Base-by-base conservation (phyloP, 768 basidiomycete species). In the Boletus tylopilopsis region DNA sequence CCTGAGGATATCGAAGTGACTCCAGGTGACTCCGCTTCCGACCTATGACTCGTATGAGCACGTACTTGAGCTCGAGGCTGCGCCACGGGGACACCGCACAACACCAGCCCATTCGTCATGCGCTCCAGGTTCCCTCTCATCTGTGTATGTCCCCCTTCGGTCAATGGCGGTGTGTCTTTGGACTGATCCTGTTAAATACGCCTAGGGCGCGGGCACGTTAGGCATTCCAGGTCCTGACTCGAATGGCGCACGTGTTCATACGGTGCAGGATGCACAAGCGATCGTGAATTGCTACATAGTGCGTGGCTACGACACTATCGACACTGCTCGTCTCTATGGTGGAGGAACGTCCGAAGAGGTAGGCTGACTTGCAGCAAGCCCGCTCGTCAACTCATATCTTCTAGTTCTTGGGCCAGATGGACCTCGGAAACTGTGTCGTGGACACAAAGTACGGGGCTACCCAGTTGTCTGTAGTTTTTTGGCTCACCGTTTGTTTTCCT, bases 291-390 rank as follows among this genome's bases (percentile, higher is more conserved):
- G 29, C n/a, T 52, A 57, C 32, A 43, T 57, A 3, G 12, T 34
- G 15, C 58, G 48, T 45, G 62, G 60, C 11, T 56, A 58, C 33
- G 39, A 42, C n/a, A 42, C 16, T 22, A 52, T 67, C 36, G 56
- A 68, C 33, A 60, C 65, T 7, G 56, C 55, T 19, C 58, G 53
- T n/a, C 12, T 56, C 29, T 60, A 66, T 32, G 56, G 54, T 9
- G 50, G 50, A 35, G 62, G 58, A 18, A 55, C 56, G 6, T 50
- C 58, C 24, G 64, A 68, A 45, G 55, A 57, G 58, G 63, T 66
- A 25, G 7, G 29, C 19, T 35, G 15, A 18, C 10, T 30, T 29
- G 5, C 11, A 13, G 6, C 29, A 10, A 38, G 41, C 8, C 24
- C 16, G 10, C 22, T 41, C 1, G n/a, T 18, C 23, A 1, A 33